phyloP scores from a whole-genome alignment of 1,139 yeast genomes.

The Hansenula sp. region DNA sequence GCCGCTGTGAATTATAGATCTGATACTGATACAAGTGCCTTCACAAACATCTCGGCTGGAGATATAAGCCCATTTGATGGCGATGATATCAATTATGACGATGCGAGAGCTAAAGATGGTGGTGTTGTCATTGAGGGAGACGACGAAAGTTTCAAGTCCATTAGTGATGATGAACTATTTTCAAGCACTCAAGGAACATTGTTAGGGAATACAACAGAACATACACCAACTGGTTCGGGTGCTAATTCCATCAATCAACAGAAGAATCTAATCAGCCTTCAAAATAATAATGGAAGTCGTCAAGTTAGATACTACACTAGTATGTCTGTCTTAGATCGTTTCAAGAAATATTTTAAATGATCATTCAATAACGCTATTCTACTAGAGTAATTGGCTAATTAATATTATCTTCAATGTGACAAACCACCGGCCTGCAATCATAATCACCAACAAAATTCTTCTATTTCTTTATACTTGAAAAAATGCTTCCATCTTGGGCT shows the following conservation, averaged over 20 bases:
- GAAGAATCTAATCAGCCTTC: conserved; percentile 8
- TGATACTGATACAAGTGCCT: conserved; percentile 19
- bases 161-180: conserved; percentile 16
- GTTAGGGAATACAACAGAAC: conserved; percentile 3
- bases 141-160: conserved; percentile 15
- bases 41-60: conserved; percentile 15
- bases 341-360: conserved; percentile 21
- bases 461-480: no score
- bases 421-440: no score
- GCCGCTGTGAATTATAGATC: conserved; percentile 9
- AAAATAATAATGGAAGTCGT: conserved; percentile 12
- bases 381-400: no score
- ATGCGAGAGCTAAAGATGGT: neutral
- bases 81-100: conserved; percentile 5
- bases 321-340: conserved; percentile 20
- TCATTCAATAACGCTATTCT: no score
- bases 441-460: no score
- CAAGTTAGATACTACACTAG: conserved; percentile 19
- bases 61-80: conserved; percentile 9
- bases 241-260: neutral
- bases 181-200: conserved; percentile 24
- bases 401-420: no score
- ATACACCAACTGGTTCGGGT: neutral
- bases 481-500: no score
- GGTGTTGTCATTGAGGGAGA: conserved; percentile 9